Base-by-base conservation (phyloP, 306 rosid genomes). In the Purshia tridentata region DNA sequence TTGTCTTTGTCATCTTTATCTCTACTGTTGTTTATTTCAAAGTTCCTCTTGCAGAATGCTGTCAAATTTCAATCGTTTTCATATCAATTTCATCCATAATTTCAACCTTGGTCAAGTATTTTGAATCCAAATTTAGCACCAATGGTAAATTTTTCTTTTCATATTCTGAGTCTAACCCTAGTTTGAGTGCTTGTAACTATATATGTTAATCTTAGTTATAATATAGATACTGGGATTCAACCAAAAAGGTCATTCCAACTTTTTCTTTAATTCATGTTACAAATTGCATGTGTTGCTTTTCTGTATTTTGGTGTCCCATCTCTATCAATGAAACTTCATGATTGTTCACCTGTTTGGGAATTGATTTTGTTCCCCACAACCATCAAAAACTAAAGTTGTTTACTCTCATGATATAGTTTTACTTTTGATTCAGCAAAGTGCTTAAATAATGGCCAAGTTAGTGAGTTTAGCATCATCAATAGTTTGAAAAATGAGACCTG, bases 401-500 rank as follows among this genome's bases (percentile, higher is more conserved):
- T 72, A 49, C 67, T 80, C 87, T 88, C 87, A 88, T 91, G 72
- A 87, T 88, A 77, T 86, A 81, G 91, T 82, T 79, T 60, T 81
- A 61, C 73, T 89, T 91, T 93, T 85, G 88, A 80, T 78, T 88
- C 85, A 83, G 80, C 74, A 89, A 89, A 88, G 88, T 85, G 69
- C 49, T 81, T 86, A 84, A 78, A 90, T 89, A 82, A 90, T 87
- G 82, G 73, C 90, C 90, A 86, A 85, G 86, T 81, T 86, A 86
- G 90, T 89, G 98, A 93, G 86, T 89, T 89, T 84, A 76, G 76
- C 94, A 93, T 93, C 92, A 91, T 91, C 79, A 81, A 79, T 42
- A 68, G 68, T 89, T 91, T 91, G 98, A 93, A 80, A 68, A 77
- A 69, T 83, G 67, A 76, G 81, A 75, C 82, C 61, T 41, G 74